Conservation (phyloP, 2,329 filamentous ascomycete species). For the Aspergillus japonicus region DNA sequence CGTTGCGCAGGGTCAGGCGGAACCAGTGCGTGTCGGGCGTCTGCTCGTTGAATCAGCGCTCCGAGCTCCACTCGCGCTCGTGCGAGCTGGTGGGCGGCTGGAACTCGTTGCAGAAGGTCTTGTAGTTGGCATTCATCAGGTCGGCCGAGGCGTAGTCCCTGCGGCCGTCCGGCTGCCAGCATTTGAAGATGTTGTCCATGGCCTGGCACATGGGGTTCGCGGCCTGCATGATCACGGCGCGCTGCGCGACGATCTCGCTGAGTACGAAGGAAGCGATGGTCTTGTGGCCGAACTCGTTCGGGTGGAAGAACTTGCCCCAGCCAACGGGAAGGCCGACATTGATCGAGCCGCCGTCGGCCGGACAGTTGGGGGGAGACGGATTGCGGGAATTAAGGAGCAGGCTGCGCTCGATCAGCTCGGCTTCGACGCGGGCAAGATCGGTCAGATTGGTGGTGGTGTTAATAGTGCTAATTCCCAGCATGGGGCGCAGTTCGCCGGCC, state of each 20-base stretch:
- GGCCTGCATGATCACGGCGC: not conserved
- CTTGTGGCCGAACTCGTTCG: conserved; percentile 26
- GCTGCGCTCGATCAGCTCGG: too few relatives aligned
- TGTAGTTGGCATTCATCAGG: not conserved
- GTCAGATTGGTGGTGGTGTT: too few relatives aligned
- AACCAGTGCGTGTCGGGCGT: conserved; percentile 9
- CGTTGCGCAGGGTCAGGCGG: not conserved
- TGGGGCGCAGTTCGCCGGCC: too few relatives aligned
- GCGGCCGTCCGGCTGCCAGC: not conserved
- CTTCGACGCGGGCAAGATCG: too few relatives aligned
- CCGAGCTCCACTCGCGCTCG: not conserved
- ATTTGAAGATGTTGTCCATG: conserved; percentile 1
- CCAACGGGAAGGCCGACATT: conserved; percentile 29
- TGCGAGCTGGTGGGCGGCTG: not conserved
- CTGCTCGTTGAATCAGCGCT: not conserved
- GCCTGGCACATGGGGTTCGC: conserved; percentile 1
- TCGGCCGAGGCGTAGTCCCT: conserved; percentile 3
- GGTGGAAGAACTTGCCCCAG: conserved; percentile 35
- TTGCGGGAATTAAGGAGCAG: not conserved
- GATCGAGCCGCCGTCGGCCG: not conserved
- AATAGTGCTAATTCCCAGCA: too few relatives aligned
- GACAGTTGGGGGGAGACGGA: not conserved
- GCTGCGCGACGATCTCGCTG: not conserved
- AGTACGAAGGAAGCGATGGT: conserved; percentile 17
- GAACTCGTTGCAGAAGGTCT: conserved; percentile 5